phyloP scores from a whole-genome alignment of 768 basidiomycete genomes.

The Daedaleopsis nitida region DNA sequence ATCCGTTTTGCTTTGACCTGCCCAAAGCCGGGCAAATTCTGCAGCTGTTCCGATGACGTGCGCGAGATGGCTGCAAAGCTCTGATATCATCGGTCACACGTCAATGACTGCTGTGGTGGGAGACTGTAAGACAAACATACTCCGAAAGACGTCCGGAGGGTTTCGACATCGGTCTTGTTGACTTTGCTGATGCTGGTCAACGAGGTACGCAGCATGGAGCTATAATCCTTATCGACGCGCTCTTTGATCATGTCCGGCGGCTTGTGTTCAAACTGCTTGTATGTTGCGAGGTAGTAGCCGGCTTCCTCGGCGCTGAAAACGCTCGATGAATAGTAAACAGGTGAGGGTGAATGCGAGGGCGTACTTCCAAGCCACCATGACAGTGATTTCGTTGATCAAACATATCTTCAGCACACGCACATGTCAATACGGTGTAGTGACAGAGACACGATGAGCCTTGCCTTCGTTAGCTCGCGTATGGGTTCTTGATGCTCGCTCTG shows the following conservation, averaged over 20 bases:
- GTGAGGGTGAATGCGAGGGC: constrained; percentile 19
- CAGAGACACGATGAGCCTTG: constrained; percentile 23
- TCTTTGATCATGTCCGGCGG: constrained; percentile 95
- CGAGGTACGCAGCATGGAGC: constrained; percentile 75
- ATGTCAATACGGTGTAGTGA: background rate
- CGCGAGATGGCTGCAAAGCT: constrained; percentile 83
- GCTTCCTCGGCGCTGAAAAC: constrained; percentile 79
- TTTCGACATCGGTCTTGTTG: constrained; percentile 97
- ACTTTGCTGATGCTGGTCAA: constrained; percentile 91
- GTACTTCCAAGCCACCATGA: constrained; percentile 91
- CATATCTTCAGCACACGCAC: constrained; percentile 53
- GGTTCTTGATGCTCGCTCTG: constrained; percentile 92
- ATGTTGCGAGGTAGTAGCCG: constrained; percentile 85
- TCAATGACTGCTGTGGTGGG: background rate
- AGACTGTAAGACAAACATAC: constrained; percentile 49
- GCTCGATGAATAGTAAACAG: background rate
- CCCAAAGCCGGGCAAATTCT: constrained; percentile 89
- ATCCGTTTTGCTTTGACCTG: constrained; percentile 92
- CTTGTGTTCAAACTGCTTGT: constrained; percentile 93
- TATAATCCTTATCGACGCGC: constrained; percentile 86
- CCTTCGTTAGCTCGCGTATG: constrained; percentile 92
- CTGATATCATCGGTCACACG: constrained; percentile 40
- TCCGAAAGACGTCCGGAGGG: constrained; percentile 87
- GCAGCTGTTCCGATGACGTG: constrained; percentile 72
- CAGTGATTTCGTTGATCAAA: constrained; percentile 89